Evolutionary conservation across 495 filamentous ascomycete genomes (phyloP).

Genomic region (Margaritispora aquatica): DNA sequence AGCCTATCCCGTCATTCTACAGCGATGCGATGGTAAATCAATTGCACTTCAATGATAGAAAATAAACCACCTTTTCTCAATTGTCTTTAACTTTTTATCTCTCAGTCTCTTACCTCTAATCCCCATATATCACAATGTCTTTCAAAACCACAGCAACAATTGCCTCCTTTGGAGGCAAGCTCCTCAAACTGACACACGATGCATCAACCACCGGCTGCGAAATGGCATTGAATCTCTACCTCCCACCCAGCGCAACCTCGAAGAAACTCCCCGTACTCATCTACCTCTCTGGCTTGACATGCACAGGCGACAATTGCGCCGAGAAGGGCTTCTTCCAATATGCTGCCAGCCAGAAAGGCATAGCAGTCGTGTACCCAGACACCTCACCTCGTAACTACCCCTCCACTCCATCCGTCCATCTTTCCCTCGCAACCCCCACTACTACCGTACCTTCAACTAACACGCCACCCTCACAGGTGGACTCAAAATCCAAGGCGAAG

Average conservation of each 20-base stretch:
- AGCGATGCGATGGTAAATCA: no score
- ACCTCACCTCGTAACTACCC: slow-evolving; percentile 69
- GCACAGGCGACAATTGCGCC: slow-evolving; percentile 90
- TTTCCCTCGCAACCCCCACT: not conserved
- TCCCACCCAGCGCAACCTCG: slow-evolving; percentile 49
- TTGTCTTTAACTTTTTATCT: not conserved
- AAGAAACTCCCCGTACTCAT: slow-evolving; percentile 77
- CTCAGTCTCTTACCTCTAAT: not conserved
- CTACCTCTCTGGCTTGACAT: slow-evolving; percentile 92
- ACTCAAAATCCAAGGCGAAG: slow-evolving; percentile 69
- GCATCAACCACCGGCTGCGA: slow-evolving; percentile 63
- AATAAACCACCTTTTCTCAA: not conserved
- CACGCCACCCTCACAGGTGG: no score
- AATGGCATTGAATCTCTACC: slow-evolving; percentile 65
- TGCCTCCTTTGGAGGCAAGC: slow-evolving; percentile 87
- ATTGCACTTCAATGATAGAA: not conserved
- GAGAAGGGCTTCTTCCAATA: slow-evolving; percentile 97
- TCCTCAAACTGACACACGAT: slow-evolving; percentile 85
- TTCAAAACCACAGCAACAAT: slow-evolving; percentile 87
- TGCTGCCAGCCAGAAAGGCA: slow-evolving; percentile 64
- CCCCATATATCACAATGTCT: slow-evolving; percentile 33
- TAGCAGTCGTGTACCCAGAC: slow-evolving; percentile 90
- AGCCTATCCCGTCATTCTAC: slow-evolving; percentile 21
- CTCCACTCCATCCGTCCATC: not conserved
- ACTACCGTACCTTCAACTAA: no score